Evolutionary conservation across 352 stramenopile genomes (phyloP), one percentile per base, ranked within the genome.

Genomic region (Phytophthora pinifolia): DNA sequence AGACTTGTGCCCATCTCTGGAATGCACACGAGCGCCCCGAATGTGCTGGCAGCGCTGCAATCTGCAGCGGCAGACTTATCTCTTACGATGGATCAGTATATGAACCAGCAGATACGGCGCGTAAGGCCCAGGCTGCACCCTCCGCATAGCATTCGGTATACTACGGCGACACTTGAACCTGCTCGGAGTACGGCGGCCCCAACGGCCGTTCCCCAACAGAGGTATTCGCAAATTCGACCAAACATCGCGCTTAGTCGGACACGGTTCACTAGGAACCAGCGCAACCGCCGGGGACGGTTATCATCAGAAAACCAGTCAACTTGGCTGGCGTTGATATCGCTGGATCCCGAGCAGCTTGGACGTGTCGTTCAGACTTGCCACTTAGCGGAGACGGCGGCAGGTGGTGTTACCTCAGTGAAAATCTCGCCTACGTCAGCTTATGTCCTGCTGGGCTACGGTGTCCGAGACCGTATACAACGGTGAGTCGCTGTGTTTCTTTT

Each of bases 351-450:
- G 45, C 74, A 90, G 42, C 69, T 94, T 15, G 84, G 86, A 9
- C 69, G 65, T 15, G 77, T 96, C 12, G 71, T 96, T 32, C 84
- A 96, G 59, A 93, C 86, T 18, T 89, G 80, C 36, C 74, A 92
- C 45, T 67, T 96, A 35, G 72, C 84, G 5, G 79, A 92, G 58
- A 92, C 81, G 6, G 74, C 81, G 8, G 87, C 87, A 12, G 82
- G 85, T 18, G 87, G 87, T 8, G 85, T 97, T 29, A 97, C 88
- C 1, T 96, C 87, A 0, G 85, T 95, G 43, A 97, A 97, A 70
- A 80, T 96, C 27, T 96, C 86, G 10, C 86, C 88, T 8, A 92
- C 83, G 7, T 92, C 80, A 44, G 82, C 86, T 27, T 93, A 90
- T 53, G 86, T 93, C 31, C 52, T 96, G 46, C 67, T 96, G 15